phyloP scores from a whole-genome alignment of 176 grass and related monocot genomes.

The Tillandsia fasciculata region DNA sequence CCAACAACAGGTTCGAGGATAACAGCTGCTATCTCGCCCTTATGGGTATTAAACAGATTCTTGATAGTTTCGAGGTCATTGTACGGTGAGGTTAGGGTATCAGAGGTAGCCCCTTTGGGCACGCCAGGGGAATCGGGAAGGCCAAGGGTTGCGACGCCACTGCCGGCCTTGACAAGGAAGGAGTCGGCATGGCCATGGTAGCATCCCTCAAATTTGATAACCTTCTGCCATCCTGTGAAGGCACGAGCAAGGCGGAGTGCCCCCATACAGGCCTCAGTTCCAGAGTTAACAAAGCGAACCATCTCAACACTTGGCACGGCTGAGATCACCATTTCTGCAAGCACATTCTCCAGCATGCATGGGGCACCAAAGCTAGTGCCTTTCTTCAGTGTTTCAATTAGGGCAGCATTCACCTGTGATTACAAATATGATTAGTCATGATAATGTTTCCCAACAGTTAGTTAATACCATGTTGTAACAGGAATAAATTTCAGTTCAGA shows the following conservation, averaged over 20 bases:
- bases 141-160: conserved; percentile 93
- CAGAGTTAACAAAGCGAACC: conserved; percentile 98
- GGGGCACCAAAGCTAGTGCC: conserved; percentile 99
- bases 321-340: conserved; percentile 94
- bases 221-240: conserved; percentile 72
- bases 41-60: conserved; percentile 66
- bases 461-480: not conserved
- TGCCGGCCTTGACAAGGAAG: conserved; percentile 95
- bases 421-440: not conserved
- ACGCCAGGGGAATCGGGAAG: conserved; percentile 96
- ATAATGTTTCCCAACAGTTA: not conserved
- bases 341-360: conserved; percentile 67
- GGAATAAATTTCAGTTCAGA: not conserved
- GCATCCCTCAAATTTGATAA: conserved; percentile 96
- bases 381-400: conserved; percentile 92
- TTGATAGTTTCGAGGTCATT: conserved; percentile 69
- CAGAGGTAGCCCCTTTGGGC: conserved; percentile 60
- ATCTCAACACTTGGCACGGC: conserved; percentile 88
- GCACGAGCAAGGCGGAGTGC: conserved; percentile 95
- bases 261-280: conserved; percentile 98
- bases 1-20: conserved; percentile 94
- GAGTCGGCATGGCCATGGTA: conserved; percentile 97
- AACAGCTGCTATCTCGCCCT: conserved; percentile 72
- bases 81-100: conserved; percentile 76
- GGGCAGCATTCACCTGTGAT: conserved; percentile 66